phyloP scores from a whole-genome alignment of 176 grass and related monocot genomes.

The Zea mays region Zm-B73-REFERENCE-NAM-5.0 NC_050100.1:20652001-20652500 shows the following conservation, averaged over 20 bases:
- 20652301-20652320: background rate
- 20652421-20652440: constrained; percentile 78
- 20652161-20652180: too few relatives aligned
- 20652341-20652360: too few relatives aligned
- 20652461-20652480: constrained; percentile 55
- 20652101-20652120: constrained; percentile 17
- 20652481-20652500: background rate
- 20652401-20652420: constrained; percentile 70
- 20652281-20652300: background rate
- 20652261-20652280: background rate
- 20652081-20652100: constrained; percentile 37
- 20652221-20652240: constrained; percentile 83
- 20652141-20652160: background rate
- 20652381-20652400: constrained; percentile 87
- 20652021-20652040: constrained; percentile 48
- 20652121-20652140: background rate
- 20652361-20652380: constrained; percentile 74
- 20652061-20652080: constrained; percentile 64
- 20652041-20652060: constrained; percentile 51
- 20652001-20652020: constrained; percentile 60
- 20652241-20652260: constrained; percentile 46
- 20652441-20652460: constrained; percentile 76
- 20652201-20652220: constrained; percentile 90
- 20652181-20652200: constrained; percentile 65
- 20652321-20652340: background rate